phyloP scores from a whole-genome alignment of 495 filamentous ascomycete genomes.

The Daldinia vernicosa region DNA sequence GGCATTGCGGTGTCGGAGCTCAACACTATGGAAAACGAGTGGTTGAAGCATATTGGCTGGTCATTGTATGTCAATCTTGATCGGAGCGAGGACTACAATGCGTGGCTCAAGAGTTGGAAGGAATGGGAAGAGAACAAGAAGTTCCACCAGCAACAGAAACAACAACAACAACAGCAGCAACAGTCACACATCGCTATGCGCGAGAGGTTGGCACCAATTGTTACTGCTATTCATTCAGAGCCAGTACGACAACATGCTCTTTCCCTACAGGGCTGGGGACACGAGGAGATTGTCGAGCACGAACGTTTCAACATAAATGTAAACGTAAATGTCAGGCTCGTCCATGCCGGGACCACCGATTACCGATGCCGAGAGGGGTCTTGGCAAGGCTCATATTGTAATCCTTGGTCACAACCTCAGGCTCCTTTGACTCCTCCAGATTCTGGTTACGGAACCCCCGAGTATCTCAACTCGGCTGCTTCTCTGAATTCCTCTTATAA shows the following conservation, averaged over 20 bases:
- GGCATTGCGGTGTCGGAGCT: constrained; percentile 87
- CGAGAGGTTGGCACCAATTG: constrained; percentile 65
- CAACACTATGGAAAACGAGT: constrained; percentile 90
- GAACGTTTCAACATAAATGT: constrained; percentile 55
- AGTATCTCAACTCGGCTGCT: constrained; percentile 57
- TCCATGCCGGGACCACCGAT: constrained; percentile 52
- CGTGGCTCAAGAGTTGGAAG: constrained; percentile 87
- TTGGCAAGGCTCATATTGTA: constrained; percentile 47
- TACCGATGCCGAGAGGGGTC: constrained; percentile 62
- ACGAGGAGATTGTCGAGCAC: constrained; percentile 63
- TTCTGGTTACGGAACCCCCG: constrained; percentile 61
- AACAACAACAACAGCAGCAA: constrained; percentile 24
- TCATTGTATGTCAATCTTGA: constrained; percentile 88
- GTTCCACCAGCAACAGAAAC: constrained; percentile 53
- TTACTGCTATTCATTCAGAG: constrained; percentile 74
- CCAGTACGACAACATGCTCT: constrained; percentile 48
- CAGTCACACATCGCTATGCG: constrained; percentile 50
- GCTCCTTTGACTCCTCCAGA: constrained; percentile 60
- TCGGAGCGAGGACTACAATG: constrained; percentile 80
- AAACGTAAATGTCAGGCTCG: constrained; percentile 55
- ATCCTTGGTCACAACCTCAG: constrained; percentile 47
- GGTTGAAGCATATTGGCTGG: constrained; percentile 86
- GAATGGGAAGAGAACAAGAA: constrained; percentile 74
- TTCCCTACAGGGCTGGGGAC: constrained; percentile 59
- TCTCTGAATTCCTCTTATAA: constrained; percentile 56